Base-by-base conservation (phyloP, 495 filamentous ascomycete species). In the Talaromyces nanjingensis region DNA sequence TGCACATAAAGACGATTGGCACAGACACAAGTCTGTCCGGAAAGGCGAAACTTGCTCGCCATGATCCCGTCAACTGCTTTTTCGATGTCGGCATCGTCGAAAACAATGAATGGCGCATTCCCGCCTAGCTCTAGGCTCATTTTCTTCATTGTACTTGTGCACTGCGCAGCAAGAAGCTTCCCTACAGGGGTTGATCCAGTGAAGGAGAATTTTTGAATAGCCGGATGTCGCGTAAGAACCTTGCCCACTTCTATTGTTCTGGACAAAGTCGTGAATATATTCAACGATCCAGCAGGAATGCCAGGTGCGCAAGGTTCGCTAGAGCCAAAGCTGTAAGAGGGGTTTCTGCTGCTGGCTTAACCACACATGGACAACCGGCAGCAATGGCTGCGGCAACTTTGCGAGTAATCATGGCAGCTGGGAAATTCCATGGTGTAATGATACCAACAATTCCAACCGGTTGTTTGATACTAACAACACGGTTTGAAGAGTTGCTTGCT, bases 361-460 rank as follows among this genome's bases (percentile, higher is more conserved):
- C 84, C 0, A 97, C 91, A 0, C 93, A 87, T 1, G 93, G 93
- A 72, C 93, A 96, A 6, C 88, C 88, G 4, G 88, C 89, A 37
- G 88, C 92, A 62, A 97, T 78, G 25, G 92, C 92, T 3, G 92
- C 90, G 1, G 86, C 92, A 63, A 93, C 86, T 76, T 97, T 96
- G 27, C 92, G 79, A 3, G 92, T 93, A 67, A 96, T 89, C 92
- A 96, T 97, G 6, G 92, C 92, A 7, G 89, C 88, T 2, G 92
- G 92, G 75, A 96, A 97, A 77, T 96, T 97, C 92, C 92, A 96
- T 25, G 94, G 94, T 22, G 94, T 97, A 72, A 98, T 97, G 34
- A 98, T 78, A 12, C 92, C 93, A 69, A 91, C 96, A 12, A 98
- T 93, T 66, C 94, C 94, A 54, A 98, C 86, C 6, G 94, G 93